These are phyloP conservation scores for Populus hybrid DNA, from an alignment of 441 rosid species.

Conservation along the genomic window DNA sequence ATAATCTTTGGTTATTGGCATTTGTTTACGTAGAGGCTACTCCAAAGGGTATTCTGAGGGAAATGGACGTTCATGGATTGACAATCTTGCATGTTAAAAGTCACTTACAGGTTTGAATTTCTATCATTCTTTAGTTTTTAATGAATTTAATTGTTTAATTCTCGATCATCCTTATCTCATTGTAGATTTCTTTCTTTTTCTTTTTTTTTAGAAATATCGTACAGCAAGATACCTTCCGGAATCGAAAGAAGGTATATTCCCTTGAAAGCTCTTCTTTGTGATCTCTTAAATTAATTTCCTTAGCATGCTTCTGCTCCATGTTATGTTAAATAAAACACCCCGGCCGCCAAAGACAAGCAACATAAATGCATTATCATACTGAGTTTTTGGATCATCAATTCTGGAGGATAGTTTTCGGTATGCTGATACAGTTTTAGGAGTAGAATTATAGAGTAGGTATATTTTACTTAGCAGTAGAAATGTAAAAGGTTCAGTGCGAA, in stretches of 20 bases:
- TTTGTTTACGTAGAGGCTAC: conserved; percentile 30
- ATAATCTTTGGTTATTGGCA: background rate
- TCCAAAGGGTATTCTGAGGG: conserved; percentile 35
- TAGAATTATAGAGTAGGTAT: too few species aligned
- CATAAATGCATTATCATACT: background rate
- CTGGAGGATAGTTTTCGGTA: background rate
- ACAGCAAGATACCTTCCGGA: conserved; percentile 6
- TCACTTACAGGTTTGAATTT: conserved; percentile 35
- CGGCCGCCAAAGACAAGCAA: background rate
- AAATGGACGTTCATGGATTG: conserved; percentile 33
- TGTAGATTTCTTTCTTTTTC: background rate
- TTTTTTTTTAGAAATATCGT: conserved; percentile 7
- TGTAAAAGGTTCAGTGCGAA: too few species aligned
- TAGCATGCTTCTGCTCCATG: background rate
- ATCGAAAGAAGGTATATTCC: conserved; percentile 21
- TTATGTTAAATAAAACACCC: background rate
- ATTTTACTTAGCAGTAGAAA: too few species aligned
- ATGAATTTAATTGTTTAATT: background rate
- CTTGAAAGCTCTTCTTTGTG: background rate
- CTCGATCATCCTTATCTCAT: background rate
- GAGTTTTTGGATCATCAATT: background rate
- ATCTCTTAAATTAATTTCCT: background rate
- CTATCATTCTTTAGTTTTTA: background rate
- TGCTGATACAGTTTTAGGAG: background rate
- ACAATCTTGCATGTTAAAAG: conserved; percentile 40